Evolutionary conservation across 768 basidiomycete species (phyloP), one percentile per base, ranked within the genome.

Genomic region (Coprinopsis strossmayeri): DNA sequence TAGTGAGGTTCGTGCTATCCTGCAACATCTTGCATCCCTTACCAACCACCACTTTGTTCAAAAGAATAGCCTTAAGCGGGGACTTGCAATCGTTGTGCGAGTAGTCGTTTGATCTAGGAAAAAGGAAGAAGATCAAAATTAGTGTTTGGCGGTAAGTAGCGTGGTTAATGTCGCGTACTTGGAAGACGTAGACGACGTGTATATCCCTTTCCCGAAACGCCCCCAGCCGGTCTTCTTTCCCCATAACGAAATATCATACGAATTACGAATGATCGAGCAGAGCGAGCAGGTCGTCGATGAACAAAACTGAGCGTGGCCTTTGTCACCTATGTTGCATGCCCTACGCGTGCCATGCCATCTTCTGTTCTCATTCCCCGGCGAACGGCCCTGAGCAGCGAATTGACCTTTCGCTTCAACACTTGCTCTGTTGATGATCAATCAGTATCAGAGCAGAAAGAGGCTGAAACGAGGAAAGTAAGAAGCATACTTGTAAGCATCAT

Each of bases 151-250:
- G n/a, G n/a, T n/a, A n/a, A n/a, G n/a, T n/a, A n/a, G n/a, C n/a
- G n/a, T n/a, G n/a, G n/a, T n/a, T n/a, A n/a, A n/a, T n/a, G n/a
- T n/a, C n/a, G 53, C 74, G 49, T 48, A 79, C 75, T 86, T 86
- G 5, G 84, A 86, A n/a, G 84, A 84, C 1, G 84, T 86, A n/a
- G 81, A 81, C 3, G 82, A 83, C 1, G 83, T 84, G 58, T 85
- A 86, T 34, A 85, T 81, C 21, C 84, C 84, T 30, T 76, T 76
- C 21, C 84, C 84, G 43, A 85, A 84, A 51, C 82, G 77, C 57
- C 84, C 84, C 80, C 82, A 85, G 13, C 80, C 79, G 2, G 81
- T 82, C 68, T 84, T 83, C 66, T 79, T 82, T 10, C 82, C 82
- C 57, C 76, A 82, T 10, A 79, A 68, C 46, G 69, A 72, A 53